Base-by-base conservation (phyloP, 371 early-diverging fungal genomes). In the Antonospora locustae region DNA sequence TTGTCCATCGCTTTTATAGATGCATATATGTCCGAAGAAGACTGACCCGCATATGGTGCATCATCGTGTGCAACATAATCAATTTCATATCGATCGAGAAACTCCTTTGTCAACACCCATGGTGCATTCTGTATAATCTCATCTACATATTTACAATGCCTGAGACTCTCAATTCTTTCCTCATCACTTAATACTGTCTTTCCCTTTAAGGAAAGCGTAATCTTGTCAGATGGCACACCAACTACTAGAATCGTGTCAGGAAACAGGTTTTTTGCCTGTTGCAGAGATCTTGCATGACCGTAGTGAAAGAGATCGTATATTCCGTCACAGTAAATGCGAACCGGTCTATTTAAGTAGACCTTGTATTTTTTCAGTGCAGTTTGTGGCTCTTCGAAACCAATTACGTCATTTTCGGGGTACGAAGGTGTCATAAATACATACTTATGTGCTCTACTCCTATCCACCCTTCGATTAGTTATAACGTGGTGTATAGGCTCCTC, bases 61-160 rank as follows among this genome's bases (percentile, higher is more conserved):
- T 86, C 90, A 73, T 93, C 94, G 69, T 93, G 94, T 14, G 89
- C 88, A n/a, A 93, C 90, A 72, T 83, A 90, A 68, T 91, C 91
- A 40, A 93, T 89, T 65, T 79, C 58, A 61, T 93, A 84, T 63
- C 79, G 50, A 63, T 85, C 83, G 5, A 93, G 60, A 59, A 90
- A 93, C 38, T 81, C 89, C 55, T 83, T 82, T 32, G 79, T 80
- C 37, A 90, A 78, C 25, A 81, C 67, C 92, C 92, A 91, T 6
- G 90, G 90, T 12, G 86, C 86, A 62, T 82, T 77, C 38, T 77
- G 77, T 40, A 91, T 72, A 41, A 91, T 86, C 69, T 89, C 83
- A 71, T 90, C 90, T 2, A 88, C 90, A 87, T 90, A 89, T 74
- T 81, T 81, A 73, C 92, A 91, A 64, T 91, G 92, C 19, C 82